A percentile compares a stretch with the other conserved stretches of the same genome.
Conservation (phyloP, 805 yeast genomes). For the Teunomyces lycoperdinae region DNA sequence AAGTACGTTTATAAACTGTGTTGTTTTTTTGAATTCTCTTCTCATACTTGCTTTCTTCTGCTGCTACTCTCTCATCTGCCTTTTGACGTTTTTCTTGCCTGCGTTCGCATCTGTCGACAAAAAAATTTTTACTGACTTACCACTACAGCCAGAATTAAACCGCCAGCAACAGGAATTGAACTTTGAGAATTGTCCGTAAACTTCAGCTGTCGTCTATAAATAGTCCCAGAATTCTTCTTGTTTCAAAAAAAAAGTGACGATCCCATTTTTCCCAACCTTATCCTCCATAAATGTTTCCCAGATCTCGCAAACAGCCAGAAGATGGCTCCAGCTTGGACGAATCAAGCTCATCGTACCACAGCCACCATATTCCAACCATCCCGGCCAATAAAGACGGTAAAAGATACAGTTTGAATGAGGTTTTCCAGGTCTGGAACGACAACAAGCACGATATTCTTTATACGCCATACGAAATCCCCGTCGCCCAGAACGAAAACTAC, state of each 20-base stretch:
- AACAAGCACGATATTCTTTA: slow-evolving; percentile 24
- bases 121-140: not conserved
- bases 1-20: too few relatives aligned
- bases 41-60: too few relatives aligned
- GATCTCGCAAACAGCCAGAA: slow-evolving; percentile 2
- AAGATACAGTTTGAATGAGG: slow-evolving; percentile 49
- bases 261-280: not conserved
- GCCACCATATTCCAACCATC: slow-evolving; percentile 12
- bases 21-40: too few relatives aligned
- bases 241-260: not conserved
- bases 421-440: slow-evolving; percentile 50
- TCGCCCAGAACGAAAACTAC: slow-evolving; percentile 27
- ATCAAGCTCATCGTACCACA: not conserved
- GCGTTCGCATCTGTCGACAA: slow-evolving; percentile 4
- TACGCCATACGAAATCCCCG: slow-evolving; percentile 9
- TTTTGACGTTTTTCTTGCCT: too few relatives aligned
- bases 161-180: slow-evolving; percentile 2
- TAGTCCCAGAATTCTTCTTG: too few relatives aligned
- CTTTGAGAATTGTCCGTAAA: not conserved
- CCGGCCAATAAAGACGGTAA: slow-evolving; percentile 41
- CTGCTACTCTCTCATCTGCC: too few relatives aligned
- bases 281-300: not conserved
- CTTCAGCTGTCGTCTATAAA: not conserved
- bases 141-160: not conserved
- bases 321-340: not conserved